Percentiles rank a stretch among this genome's conserved stretches.
phyloP scores from a whole-genome alignment of 805 yeast genomes.

The Peterozyma xylosa region DNA sequence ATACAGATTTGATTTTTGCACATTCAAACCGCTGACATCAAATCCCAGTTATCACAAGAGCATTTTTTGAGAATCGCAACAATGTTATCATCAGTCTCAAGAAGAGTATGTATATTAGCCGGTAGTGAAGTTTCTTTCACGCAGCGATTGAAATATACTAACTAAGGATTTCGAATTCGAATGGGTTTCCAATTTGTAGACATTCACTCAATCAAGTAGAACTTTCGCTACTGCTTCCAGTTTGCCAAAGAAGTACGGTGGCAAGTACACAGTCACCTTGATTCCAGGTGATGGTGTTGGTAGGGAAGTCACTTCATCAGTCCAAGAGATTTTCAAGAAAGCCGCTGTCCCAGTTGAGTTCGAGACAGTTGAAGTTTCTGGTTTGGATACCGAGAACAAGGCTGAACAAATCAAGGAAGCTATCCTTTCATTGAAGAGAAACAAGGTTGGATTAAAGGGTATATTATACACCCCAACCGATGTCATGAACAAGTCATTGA shows the following conservation, averaged over 20 bases:
- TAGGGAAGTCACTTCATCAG: slow-evolving; percentile 90
- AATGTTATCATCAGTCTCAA: slow-evolving; percentile 4
- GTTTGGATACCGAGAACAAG: slow-evolving; percentile 31
- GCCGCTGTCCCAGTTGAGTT: slow-evolving; percentile 90
- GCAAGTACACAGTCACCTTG: slow-evolving; percentile 87
- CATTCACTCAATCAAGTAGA: slow-evolving; percentile 14
- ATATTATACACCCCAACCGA: slow-evolving; percentile 86
- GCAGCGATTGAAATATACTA: too few species aligned
- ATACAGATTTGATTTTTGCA: too few species aligned
- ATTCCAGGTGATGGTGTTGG: slow-evolving; percentile 99
- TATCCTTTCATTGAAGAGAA: slow-evolving; percentile 85
- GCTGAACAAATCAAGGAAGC: slow-evolving; percentile 65
- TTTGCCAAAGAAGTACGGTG: slow-evolving; percentile 89
- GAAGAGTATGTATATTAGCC: neutral
- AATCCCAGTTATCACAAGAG: too few species aligned
- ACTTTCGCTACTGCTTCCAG: slow-evolving; percentile 50
- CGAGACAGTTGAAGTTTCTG: slow-evolving; percentile 74
- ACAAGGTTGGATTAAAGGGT: slow-evolving; percentile 96
- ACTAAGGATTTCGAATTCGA: neutral
- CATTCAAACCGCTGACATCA: too few species aligned
- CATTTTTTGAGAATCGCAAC: neutral
- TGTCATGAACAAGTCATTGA: slow-evolving; percentile 73
- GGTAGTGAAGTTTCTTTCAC: too few species aligned
- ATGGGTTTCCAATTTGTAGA: slow-evolving; percentile 18
- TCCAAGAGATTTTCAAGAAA: slow-evolving; percentile 78